These are phyloP conservation scores for Ustilago hordei DNA, from an alignment of 1,284 basidiomycete species.

Conservation along the genomic window DNA sequence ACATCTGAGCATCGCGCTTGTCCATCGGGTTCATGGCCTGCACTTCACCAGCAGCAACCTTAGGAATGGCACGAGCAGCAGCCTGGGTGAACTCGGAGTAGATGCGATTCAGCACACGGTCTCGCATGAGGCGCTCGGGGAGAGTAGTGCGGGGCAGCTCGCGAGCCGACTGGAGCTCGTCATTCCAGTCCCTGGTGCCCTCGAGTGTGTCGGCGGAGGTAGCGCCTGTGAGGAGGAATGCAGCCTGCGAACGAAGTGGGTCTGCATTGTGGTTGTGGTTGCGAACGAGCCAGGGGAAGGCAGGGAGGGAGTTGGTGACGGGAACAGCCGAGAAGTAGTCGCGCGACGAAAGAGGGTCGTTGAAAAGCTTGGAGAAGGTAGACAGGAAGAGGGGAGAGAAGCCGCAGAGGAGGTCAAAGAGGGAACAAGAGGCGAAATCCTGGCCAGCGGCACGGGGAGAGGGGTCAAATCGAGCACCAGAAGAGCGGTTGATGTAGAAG, in stretches of 20 bases:
- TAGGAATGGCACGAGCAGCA: slow-evolving; percentile 72
- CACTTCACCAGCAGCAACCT: slow-evolving; percentile 73
- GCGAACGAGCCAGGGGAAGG: slow-evolving; percentile 73
- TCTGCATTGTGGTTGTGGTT: slow-evolving; percentile 71
- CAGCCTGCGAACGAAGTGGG: slow-evolving; percentile 73
- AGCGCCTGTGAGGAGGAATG: slow-evolving; percentile 74
- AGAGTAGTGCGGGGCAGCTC: slow-evolving; percentile 73
- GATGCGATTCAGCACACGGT: slow-evolving; percentile 73
- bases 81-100: slow-evolving; percentile 74
- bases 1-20: slow-evolving; percentile 73
- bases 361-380: slow-evolving; percentile 68
- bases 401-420: slow-evolving; percentile 73
- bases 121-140: slow-evolving; percentile 73
- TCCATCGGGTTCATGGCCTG: slow-evolving; percentile 75
- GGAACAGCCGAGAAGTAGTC: slow-evolving; percentile 71
- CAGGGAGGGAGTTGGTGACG: slow-evolving; percentile 73
- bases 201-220: slow-evolving; percentile 73
- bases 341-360: slow-evolving; percentile 65
- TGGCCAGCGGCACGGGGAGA: slow-evolving; percentile 54
- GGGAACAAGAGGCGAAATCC: slow-evolving; percentile 70
- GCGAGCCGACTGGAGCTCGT: slow-evolving; percentile 74
- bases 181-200: slow-evolving; percentile 75
- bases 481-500: slow-evolving; percentile 73
- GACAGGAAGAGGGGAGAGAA: slow-evolving; percentile 69
- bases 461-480: slow-evolving; percentile 64